A percentile compares a stretch with the other conserved stretches of the same genome.
These are phyloP conservation scores for Anaeromyces robustus DNA, from an alignment of 192 early-diverging fungal species.

Conservation along the genomic window DNA sequence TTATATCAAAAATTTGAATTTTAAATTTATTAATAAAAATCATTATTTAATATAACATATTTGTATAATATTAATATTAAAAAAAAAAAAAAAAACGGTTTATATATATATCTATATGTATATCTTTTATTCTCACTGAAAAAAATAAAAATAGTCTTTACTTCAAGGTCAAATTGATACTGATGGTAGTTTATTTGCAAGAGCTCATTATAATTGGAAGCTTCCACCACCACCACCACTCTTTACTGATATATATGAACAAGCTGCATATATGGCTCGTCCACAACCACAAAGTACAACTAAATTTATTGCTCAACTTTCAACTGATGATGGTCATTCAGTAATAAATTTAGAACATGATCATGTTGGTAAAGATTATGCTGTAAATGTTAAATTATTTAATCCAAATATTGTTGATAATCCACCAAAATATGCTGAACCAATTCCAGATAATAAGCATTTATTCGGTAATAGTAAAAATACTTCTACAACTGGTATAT, in stretches of 20 bases:
- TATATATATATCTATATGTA: too few species aligned
- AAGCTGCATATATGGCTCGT: constrained; percentile 3
- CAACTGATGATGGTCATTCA: constrained; percentile 58
- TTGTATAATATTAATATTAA: too few species aligned
- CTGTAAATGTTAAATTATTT: constrained; percentile 80
- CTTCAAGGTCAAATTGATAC: constrained; percentile 90
- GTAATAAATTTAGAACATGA: constrained; percentile 90
- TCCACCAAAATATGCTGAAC: constrained; percentile 9
- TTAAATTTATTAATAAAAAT: too few species aligned
- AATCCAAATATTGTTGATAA: constrained; percentile 80
- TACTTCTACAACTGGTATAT: constrained; percentile 61
- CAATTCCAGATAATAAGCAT: background rate
- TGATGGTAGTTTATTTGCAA: constrained; percentile 70
- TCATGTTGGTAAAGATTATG: constrained; percentile 73
- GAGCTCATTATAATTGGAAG: constrained; percentile 66
- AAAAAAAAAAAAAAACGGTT: too few species aligned
- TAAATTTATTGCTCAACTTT: constrained; percentile 25
- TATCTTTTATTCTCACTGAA: too few species aligned
- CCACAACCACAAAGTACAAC: constrained; percentile 15
- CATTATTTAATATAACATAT: too few species aligned
- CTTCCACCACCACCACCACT: constrained; percentile 18
- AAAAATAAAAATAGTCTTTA: constrained; percentile 34
- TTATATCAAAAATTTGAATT: too few species aligned
- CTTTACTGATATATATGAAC: background rate
- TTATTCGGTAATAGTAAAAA: constrained; percentile 2